These are phyloP conservation scores for Ambrosia hybrid DNA, from an alignment of 140 eudicot genomes.

Conservation along the genomic window DNA sequence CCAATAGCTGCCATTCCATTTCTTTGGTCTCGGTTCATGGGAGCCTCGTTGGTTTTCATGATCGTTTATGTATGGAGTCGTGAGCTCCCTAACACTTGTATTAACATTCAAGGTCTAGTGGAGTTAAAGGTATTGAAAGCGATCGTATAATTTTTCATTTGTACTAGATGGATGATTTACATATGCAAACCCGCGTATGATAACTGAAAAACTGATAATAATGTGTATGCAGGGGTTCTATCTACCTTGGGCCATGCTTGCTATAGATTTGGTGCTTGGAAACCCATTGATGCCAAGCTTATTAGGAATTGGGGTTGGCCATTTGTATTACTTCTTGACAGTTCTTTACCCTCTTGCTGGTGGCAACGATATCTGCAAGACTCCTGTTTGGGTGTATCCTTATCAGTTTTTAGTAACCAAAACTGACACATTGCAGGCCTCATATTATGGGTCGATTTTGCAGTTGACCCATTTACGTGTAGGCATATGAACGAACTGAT, in stretches of 20 bases:
- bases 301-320: conserved; percentile 73
- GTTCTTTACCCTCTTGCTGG: conserved; percentile 60
- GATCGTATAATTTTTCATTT: not conserved
- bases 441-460: not conserved
- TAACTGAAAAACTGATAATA: not conserved
- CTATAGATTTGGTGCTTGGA: conserved; percentile 53
- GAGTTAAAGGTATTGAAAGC: conserved; percentile 52
- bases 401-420: conserved; percentile 3
- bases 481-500: no score
- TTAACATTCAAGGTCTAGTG: conserved; percentile 52
- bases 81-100: conserved; percentile 60
- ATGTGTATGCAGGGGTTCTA: conserved; percentile 51
- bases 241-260: conserved; percentile 60
- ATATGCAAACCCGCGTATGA: not conserved
- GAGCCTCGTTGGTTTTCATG: conserved; percentile 63
- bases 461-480: not conserved
- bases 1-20: conserved; percentile 49
- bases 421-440: not conserved
- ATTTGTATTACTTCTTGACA: conserved; percentile 61
- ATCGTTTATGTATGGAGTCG: conserved; percentile 68
- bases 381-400: conserved; percentile 80
- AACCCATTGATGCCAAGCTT: conserved; percentile 42
- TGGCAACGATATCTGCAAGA: conserved; percentile 44
- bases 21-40: conserved; percentile 47
- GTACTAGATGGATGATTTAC: no score